These are phyloP conservation scores for Musa beccarii DNA, from an alignment of 176 grass and related monocot genomes.

Conservation along the genomic window DNA sequence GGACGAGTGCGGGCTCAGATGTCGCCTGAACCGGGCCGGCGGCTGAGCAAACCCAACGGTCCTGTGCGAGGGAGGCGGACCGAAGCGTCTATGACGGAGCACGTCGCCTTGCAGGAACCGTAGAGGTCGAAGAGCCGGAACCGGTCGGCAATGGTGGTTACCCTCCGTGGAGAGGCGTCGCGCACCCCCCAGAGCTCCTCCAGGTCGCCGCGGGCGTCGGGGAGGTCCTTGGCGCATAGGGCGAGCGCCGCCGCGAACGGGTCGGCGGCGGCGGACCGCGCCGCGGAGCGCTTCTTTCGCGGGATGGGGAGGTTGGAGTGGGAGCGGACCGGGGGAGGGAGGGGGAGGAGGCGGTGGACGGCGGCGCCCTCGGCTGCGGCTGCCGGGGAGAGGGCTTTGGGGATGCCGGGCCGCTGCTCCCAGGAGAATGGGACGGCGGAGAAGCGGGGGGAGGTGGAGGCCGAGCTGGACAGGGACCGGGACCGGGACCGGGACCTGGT, in stretches of 20 bases:
- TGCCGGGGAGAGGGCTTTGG: constrained; percentile 30
- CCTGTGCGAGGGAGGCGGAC: not conserved
- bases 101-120: constrained; percentile 16
- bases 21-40: not conserved
- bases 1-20: not conserved
- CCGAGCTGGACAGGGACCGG: not conserved
- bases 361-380: not conserved
- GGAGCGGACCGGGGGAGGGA: constrained; percentile 1
- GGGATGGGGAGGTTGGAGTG: constrained; percentile 9
- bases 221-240: not conserved
- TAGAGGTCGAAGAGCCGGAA: constrained; percentile 8
- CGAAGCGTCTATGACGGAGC: not conserved
- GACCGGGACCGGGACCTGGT: constrained; percentile 14
- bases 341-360: constrained; percentile 12
- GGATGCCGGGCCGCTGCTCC: constrained; percentile 87
- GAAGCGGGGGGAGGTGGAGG: constrained; percentile 22
- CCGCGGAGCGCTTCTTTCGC: not conserved
- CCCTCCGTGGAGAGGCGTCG: not conserved
- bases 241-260: constrained; percentile 2
- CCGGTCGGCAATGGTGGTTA: not conserved
- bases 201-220: not conserved
- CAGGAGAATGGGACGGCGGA: constrained; percentile 93
- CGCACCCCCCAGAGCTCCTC: not conserved
- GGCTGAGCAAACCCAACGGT: not conserved
- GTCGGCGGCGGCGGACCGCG: not conserved